Evolutionary conservation across 2,329 filamentous ascomycete species (phyloP).

Genomic region (Epichloe glyceriae): DNA sequence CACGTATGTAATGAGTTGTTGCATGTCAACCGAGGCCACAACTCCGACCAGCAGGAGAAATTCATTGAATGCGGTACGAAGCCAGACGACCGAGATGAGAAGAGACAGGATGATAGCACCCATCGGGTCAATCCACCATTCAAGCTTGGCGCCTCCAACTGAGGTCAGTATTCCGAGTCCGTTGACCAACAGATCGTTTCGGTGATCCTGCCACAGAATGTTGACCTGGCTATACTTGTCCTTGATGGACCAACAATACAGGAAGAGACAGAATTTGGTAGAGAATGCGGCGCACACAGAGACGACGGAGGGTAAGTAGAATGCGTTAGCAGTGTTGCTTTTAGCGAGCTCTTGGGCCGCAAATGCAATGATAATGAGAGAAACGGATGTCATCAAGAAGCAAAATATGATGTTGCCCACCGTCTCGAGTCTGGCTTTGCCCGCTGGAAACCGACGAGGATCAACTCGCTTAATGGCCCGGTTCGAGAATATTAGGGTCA

Average conservation of each 20-base stretch:
- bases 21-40: conserved; percentile 68
- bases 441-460: conserved; percentile 72
- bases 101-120: conserved; percentile 76
- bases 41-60: conserved; percentile 88
- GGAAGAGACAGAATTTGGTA: conserved; percentile 72
- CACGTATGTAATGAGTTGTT: conserved; percentile 85
- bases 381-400: conserved; percentile 89
- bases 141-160: conserved; percentile 76
- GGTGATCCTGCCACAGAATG: conserved; percentile 93
- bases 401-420: conserved; percentile 94
- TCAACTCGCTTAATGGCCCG: conserved; percentile 84
- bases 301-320: conserved; percentile 73
- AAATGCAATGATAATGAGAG: conserved; percentile 83
- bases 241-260: conserved; percentile 86
- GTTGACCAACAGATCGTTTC: conserved; percentile 95
- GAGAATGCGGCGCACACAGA: conserved; percentile 72
- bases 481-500: conserved; percentile 75
- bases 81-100: conserved; percentile 69
- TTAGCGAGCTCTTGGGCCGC: conserved; percentile 57
- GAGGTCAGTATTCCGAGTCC: conserved; percentile 84
- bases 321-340: conserved; percentile 43
- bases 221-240: conserved; percentile 85
- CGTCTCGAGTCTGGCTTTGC: conserved; percentile 88
- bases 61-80: conserved; percentile 73
- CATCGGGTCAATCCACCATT: conserved; percentile 91